phyloP scores from a whole-genome alignment of 2,329 filamentous ascomycete species.

The Aspergillus texensis region DNA sequence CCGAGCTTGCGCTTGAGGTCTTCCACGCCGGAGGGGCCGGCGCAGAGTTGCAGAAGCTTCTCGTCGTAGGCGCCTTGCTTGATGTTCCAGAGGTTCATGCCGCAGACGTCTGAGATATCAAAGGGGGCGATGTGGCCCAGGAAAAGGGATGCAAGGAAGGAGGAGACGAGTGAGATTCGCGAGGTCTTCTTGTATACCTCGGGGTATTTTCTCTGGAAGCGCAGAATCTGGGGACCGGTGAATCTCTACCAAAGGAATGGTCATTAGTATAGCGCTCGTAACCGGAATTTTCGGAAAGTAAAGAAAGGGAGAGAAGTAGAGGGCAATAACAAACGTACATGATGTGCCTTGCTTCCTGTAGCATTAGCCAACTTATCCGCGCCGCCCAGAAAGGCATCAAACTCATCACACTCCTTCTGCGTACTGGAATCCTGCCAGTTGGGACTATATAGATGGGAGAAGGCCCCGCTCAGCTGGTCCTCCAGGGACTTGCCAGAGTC shows the following conservation, averaged over 20 bases:
- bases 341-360: slow-evolving; percentile 92
- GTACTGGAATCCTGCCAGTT: slow-evolving; percentile 99
- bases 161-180: slow-evolving; percentile 91
- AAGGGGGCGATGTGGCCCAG: slow-evolving; percentile 83
- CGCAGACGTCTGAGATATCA: slow-evolving; percentile 92
- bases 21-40: slow-evolving; percentile 64
- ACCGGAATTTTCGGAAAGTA: not conserved
- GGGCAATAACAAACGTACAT: slow-evolving; percentile 61
- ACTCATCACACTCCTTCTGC: slow-evolving; percentile 85
- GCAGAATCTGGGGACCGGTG: slow-evolving; percentile 94
- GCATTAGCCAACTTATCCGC: slow-evolving; percentile 70
- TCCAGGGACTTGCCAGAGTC: slow-evolving; percentile 64
- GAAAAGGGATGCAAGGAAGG: slow-evolving; percentile 89
- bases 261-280: slow-evolving; percentile 1
- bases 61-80: slow-evolving; percentile 72
- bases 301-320: not conserved
- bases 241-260: slow-evolving; percentile 65
- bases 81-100: slow-evolving; percentile 97
- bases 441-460: slow-evolving; percentile 84
- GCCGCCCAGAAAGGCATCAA: slow-evolving; percentile 72
- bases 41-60: slow-evolving; percentile 72
- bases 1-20: slow-evolving; percentile 79
- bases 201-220: slow-evolving; percentile 78
- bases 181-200: slow-evolving; percentile 78
- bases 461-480: slow-evolving; percentile 71